A percentile compares a stretch with the other conserved stretches of the same genome.
Evolutionary conservation across 208 protist genomes (phyloP).

Genomic region (Phytomonas francai): DNA sequence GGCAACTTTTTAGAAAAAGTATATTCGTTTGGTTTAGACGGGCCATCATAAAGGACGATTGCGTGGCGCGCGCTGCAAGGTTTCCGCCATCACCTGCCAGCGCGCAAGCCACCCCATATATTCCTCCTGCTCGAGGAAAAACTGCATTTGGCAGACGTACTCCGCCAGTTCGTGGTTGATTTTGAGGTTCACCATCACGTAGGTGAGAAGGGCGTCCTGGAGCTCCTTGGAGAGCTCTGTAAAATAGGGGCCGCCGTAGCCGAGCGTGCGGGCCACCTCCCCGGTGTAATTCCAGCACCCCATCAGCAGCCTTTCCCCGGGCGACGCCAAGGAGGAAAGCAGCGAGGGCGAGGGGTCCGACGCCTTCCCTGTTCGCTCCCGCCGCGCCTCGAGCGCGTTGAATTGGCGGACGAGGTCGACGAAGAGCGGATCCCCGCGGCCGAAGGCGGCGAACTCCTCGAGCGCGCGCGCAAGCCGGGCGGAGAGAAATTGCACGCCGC

Average conservation of each 20-base stretch:
- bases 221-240: conserved; percentile 69
- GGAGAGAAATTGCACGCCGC: conserved; percentile 61
- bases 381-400: background rate
- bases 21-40: too few species aligned
- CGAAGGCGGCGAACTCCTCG: conserved; percentile 49
- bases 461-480: conserved; percentile 34
- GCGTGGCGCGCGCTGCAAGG: conserved; percentile 11
- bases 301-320: conserved; percentile 8
- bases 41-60: background rate
- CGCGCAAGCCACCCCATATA: conserved; percentile 75
- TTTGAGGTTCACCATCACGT: conserved; percentile 50
- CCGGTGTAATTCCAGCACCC: conserved; percentile 38
- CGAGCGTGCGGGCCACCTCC: conserved; percentile 41
- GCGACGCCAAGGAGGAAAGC: too few species aligned
- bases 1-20: too few species aligned
- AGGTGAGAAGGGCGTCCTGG: conserved; percentile 39
- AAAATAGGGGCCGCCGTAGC: conserved; percentile 66
- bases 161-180: conserved; percentile 53
- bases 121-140: conserved; percentile 79
- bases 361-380: background rate
- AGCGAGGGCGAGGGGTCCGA: background rate
- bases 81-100: conserved; percentile 30
- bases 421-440: conserved; percentile 47
- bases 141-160: conserved; percentile 83
- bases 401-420: conserved; percentile 33